Percentiles rank a stretch among this genome's conserved stretches.
Evolutionary conservation across 306 rosid genomes (phyloP).

Genomic region (Dalbergia cochinchinensis): DNA sequence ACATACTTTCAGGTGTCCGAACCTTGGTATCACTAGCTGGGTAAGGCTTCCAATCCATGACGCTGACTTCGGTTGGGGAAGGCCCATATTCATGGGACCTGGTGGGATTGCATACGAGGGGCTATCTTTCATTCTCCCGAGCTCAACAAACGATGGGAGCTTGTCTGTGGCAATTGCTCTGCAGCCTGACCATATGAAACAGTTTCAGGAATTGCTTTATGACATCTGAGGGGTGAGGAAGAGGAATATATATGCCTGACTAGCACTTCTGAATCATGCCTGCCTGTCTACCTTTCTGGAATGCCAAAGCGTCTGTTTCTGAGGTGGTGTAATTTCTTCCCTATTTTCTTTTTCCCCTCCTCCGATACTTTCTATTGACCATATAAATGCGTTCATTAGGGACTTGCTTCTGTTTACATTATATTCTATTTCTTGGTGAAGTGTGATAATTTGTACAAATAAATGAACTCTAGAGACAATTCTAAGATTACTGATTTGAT

Average conservation of each 20-base stretch:
- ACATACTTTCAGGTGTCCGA: slow-evolving; percentile 86
- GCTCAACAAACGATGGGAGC: slow-evolving; percentile 73
- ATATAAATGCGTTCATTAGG: slow-evolving; percentile 7
- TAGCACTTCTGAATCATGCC: not conserved
- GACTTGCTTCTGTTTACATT: slow-evolving; percentile 18
- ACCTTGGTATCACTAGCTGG: slow-evolving; percentile 95
- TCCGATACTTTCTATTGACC: not conserved
- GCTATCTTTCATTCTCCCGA: slow-evolving; percentile 71
- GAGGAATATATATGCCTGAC: too few species aligned
- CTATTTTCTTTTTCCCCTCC: not conserved
- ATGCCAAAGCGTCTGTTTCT: too few species aligned
- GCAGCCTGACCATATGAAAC: slow-evolving; percentile 71
- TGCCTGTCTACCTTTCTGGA: not conserved
- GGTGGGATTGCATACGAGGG: slow-evolving; percentile 94
- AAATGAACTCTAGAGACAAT: slow-evolving; percentile 32
- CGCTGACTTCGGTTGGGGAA: slow-evolving; percentile 98
- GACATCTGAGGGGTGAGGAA: slow-evolving; percentile 52
- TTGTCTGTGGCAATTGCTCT: slow-evolving; percentile 72
- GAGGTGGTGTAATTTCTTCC: too few species aligned
- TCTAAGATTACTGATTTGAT: slow-evolving; percentile 25
- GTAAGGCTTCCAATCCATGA: slow-evolving; percentile 86
- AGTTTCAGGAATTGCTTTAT: slow-evolving; percentile 60
- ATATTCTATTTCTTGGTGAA: slow-evolving; percentile 1
- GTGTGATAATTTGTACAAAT: slow-evolving; percentile 25
- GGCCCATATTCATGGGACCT: slow-evolving; percentile 97